Conservation (phyloP, 768 basidiomycete genomes). For the Leucosporidium yakuticum region DNA sequence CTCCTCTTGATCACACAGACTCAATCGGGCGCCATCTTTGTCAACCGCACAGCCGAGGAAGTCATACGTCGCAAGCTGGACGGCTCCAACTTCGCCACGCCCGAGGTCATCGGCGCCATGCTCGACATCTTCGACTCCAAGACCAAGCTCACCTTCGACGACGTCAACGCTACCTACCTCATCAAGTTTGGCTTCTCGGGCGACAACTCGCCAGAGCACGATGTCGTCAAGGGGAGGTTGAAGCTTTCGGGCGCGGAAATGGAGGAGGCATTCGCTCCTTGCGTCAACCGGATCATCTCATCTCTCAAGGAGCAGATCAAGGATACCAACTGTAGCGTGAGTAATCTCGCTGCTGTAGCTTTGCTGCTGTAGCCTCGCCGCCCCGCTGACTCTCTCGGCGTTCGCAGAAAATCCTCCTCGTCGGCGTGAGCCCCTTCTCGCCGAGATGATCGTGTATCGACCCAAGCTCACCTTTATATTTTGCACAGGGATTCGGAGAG, state of each 20-base stretch:
- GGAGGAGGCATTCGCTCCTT: neutral
- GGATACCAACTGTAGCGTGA: neutral
- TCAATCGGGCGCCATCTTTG: neutral
- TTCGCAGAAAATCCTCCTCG: neutral
- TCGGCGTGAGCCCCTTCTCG: neutral
- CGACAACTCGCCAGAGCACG: neutral
- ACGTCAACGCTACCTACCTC: neutral
- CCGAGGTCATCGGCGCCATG: neutral
- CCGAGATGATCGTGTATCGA: too few species aligned
- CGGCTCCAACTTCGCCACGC: neutral
- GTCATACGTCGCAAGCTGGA: neutral
- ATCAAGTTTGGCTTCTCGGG: neutral
- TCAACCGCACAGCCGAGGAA: neutral
- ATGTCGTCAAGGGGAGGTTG: neutral
- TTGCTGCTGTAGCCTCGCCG: neutral
- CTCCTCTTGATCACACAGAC: neutral
- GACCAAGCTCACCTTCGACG: slow-evolving; percentile 1
- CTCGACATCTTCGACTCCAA: neutral
- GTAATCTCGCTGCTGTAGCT: neutral
- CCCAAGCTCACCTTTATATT: neutral
- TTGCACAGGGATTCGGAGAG: neutral
- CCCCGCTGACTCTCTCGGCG: too few species aligned
- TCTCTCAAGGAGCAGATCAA: neutral
- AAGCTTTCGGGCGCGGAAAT: neutral
- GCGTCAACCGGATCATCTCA: neutral